These are phyloP conservation scores for Kwoniella sp. DNA, from an alignment of 768 basidiomycete species.

Conservation along the genomic window DNA sequence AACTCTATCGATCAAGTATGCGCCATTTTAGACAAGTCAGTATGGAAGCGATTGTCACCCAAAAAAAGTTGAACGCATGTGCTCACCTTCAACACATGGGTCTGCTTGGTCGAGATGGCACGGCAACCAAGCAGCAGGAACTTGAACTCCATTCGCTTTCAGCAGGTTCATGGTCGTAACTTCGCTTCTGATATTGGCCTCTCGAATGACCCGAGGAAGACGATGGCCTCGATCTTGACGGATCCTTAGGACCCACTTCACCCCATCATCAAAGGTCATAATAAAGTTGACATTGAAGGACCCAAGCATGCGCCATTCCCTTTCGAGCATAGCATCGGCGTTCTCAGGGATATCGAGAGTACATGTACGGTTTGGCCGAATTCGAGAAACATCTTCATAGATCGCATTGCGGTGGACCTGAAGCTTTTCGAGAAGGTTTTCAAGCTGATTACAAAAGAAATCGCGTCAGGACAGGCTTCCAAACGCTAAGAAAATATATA, in stretches of 20 bases:
- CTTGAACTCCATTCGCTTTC: not conserved
- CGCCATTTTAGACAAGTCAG: not conserved
- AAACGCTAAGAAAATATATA: too few relatives aligned
- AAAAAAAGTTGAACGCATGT: too few relatives aligned
- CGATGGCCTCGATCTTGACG: not conserved
- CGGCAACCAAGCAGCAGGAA: conserved; percentile 12
- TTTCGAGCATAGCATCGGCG: not conserved
- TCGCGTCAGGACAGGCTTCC: too few relatives aligned
- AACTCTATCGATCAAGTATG: not conserved
- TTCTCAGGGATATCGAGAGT: conserved; percentile 1
- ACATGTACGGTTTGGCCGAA: conserved; percentile 10
- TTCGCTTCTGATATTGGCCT: conserved; percentile 3
- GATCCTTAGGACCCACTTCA: conserved; percentile 8
- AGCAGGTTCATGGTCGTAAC: conserved; percentile 5
- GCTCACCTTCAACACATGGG: too few relatives aligned
- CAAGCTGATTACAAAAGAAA: too few relatives aligned
- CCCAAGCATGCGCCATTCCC: not conserved
- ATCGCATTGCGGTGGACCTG: not conserved
- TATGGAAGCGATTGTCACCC: too few relatives aligned
- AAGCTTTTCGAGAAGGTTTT: not conserved
- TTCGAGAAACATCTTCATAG: not conserved
- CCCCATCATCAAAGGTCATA: conserved; percentile 14
- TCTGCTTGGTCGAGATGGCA: too few relatives aligned
- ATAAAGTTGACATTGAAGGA: conserved; percentile 10
- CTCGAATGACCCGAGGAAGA: not conserved